A percentile compares a stretch with the other conserved stretches of the same genome.
These are phyloP conservation scores for Sugiyamaella pinicola DNA, from an alignment of 1,139 yeast species.

Conservation along the genomic window DNA sequence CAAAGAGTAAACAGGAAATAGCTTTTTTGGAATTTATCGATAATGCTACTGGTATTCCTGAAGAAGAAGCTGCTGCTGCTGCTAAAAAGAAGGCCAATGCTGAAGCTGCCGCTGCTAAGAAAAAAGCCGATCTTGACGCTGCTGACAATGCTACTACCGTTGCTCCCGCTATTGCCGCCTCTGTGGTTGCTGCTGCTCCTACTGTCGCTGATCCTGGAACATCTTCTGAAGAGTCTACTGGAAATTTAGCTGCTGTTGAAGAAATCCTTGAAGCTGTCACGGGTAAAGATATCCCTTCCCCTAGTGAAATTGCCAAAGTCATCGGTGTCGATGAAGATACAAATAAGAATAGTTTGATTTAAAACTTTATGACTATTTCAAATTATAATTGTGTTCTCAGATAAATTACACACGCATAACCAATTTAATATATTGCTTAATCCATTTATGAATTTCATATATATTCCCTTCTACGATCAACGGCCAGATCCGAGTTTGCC, in stretches of 20 bases:
- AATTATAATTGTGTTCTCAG: not conserved
- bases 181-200: conserved; percentile 10
- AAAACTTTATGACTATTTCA: not conserved
- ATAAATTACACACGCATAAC: not conserved
- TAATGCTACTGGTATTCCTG: conserved; percentile 20
- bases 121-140: conserved; percentile 8
- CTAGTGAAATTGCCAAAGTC: conserved; percentile 10
- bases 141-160: conserved; percentile 6
- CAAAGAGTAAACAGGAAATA: conserved; percentile 18
- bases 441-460: not conserved
- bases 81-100: conserved; percentile 12
- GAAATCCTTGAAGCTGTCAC: conserved; percentile 12
- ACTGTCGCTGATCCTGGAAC: conserved; percentile 13
- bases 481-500: too few relatives aligned
- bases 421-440: not conserved
- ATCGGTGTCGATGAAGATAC: conserved; percentile 7
- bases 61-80: conserved; percentile 19
- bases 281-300: conserved; percentile 12
- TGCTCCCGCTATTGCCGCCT: conserved; percentile 1
- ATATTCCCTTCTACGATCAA: not conserved
- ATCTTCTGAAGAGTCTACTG: conserved; percentile 6
- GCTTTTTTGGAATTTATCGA: conserved; percentile 19
- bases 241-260: conserved; percentile 12
- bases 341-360: not conserved
- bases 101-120: conserved; percentile 14